phyloP scores from a whole-genome alignment of 2,329 filamentous ascomycete species.

The Colletotrichum zoysiae region DNA sequence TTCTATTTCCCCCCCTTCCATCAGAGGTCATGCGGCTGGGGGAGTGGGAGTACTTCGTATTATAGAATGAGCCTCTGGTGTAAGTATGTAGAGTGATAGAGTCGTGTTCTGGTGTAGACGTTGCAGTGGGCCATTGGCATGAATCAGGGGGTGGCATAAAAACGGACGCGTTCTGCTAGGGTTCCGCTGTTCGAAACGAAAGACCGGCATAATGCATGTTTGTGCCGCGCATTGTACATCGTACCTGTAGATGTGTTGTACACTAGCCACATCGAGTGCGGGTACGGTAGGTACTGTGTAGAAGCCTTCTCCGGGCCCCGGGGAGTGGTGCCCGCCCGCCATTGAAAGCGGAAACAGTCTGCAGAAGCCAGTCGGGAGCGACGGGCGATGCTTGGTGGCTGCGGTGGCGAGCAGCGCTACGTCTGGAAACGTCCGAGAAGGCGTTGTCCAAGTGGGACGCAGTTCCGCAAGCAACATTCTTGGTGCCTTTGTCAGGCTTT shows the following conservation, averaged over 20 bases:
- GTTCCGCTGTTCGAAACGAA: slow-evolving; percentile 29
- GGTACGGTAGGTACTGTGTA: background rate
- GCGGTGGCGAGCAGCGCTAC: slow-evolving; percentile 30
- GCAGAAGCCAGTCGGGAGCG: slow-evolving; percentile 11
- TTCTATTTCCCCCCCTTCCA: no score
- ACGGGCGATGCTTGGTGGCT: slow-evolving; percentile 7
- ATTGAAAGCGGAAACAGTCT: slow-evolving; percentile 35
- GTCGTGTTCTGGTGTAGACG: slow-evolving; percentile 19
- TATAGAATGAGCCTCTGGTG: slow-evolving; percentile 5
- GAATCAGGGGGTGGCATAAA: slow-evolving; percentile 33
- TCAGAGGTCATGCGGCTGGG: background rate
- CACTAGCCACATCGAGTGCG: slow-evolving; percentile 1
- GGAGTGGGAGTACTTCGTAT: background rate
- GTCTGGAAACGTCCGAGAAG: slow-evolving; percentile 29
- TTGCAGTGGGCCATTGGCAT: slow-evolving; percentile 25
- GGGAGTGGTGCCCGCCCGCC: background rate
- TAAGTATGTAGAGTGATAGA: slow-evolving; percentile 7
- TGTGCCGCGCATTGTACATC: slow-evolving; percentile 22
- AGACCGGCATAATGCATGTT: slow-evolving; percentile 34
- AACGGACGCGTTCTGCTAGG: slow-evolving; percentile 30
- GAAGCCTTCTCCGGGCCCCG: background rate
- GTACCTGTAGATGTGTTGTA: no score
- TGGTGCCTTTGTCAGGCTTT: background rate
- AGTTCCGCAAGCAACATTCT: slow-evolving; percentile 30
- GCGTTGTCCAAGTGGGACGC: slow-evolving; percentile 7